These are phyloP conservation scores for Apiotrichum gamsii DNA, from an alignment of 1,284 basidiomycete species.

Conservation along the genomic window DNA sequence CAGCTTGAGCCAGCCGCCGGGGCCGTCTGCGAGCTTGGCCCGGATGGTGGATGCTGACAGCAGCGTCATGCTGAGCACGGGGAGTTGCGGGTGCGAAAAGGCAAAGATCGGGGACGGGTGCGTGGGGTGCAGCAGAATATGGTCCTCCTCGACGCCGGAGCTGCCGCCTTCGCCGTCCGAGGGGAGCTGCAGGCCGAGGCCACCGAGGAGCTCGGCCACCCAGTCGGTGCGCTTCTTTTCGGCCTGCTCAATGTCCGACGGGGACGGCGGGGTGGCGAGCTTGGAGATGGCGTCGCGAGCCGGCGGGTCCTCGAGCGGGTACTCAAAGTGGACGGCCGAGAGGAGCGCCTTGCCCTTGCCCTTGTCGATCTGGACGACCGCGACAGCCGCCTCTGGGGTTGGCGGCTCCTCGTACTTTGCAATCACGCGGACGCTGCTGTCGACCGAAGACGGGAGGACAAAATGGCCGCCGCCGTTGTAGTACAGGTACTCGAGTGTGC, in stretches of 20 bases:
- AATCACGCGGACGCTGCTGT: slow-evolving; percentile 41
- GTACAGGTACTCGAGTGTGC: slow-evolving; percentile 47
- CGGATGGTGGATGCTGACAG: slow-evolving; percentile 19
- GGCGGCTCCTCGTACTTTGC: slow-evolving; percentile 44
- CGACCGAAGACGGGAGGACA: slow-evolving; percentile 37
- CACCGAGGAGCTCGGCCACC: slow-evolving; percentile 30
- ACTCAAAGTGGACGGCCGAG: slow-evolving; percentile 62
- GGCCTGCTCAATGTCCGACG: slow-evolving; percentile 31
- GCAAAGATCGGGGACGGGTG: slow-evolving; percentile 45
- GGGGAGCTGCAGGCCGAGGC: slow-evolving; percentile 37
- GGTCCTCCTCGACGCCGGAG: slow-evolving; percentile 28
- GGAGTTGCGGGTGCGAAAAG: slow-evolving; percentile 37
- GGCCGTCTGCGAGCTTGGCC: slow-evolving; percentile 22
- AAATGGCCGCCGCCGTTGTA: slow-evolving; percentile 57
- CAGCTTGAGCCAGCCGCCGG: slow-evolving; percentile 43
- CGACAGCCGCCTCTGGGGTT: slow-evolving; percentile 40
- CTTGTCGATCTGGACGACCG: slow-evolving; percentile 53
- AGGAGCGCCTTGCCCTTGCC: slow-evolving; percentile 57
- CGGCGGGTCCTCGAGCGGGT: slow-evolving; percentile 52
- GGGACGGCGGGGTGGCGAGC: slow-evolving; percentile 22
- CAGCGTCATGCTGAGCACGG: slow-evolving; percentile 15
- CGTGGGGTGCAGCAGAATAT: slow-evolving; percentile 40
- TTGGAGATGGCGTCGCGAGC: slow-evolving; percentile 45
- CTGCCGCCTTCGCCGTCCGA: not conserved
- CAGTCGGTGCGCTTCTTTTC: slow-evolving; percentile 43